Evolutionary conservation across 2,329 filamentous ascomycete species (phyloP).

Genomic region (Exophiala oligosperma): DNA sequence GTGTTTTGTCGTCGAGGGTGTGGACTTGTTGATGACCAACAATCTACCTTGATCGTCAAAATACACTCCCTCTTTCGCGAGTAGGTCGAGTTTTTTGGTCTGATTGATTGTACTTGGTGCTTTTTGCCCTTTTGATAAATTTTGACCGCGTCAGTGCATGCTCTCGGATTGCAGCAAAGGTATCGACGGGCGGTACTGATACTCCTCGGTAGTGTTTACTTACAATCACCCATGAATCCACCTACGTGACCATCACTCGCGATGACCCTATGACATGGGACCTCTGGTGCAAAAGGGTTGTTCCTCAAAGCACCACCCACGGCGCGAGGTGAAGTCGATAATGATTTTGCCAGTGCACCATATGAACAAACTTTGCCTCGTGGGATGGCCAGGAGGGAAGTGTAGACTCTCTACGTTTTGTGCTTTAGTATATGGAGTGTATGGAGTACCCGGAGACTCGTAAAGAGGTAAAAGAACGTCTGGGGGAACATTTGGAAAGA

Average conservation of each 20-base stretch:
- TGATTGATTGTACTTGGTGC: slow-evolving; percentile 45
- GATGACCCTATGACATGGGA: slow-evolving; percentile 42
- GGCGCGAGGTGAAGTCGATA: slow-evolving; percentile 32
- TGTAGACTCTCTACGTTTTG: slow-evolving; percentile 55
- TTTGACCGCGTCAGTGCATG: not conserved
- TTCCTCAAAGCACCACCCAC: slow-evolving; percentile 43
- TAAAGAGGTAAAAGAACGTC: not conserved
- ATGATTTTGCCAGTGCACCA: slow-evolving; percentile 64
- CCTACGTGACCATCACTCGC: slow-evolving; percentile 38
- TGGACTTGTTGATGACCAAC: not conserved
- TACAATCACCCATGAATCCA: slow-evolving; percentile 50
- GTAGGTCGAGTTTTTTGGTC: slow-evolving; percentile 37
- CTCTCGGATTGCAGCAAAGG: too few species aligned
- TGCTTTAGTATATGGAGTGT: too few species aligned
- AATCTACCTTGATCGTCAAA: slow-evolving; percentile 25
- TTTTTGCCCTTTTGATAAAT: slow-evolving; percentile 32
- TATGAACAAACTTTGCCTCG: slow-evolving; percentile 75
- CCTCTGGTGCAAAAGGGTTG: slow-evolving; percentile 44
- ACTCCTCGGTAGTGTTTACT: too few species aligned
- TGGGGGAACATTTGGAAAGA: not conserved
- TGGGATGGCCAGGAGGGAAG: slow-evolving; percentile 74
- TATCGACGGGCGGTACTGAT: too few species aligned
- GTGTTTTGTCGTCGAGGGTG: not conserved
- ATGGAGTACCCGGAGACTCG: too few species aligned
- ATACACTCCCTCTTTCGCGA: slow-evolving; percentile 37